A percentile compares a stretch with the other conserved stretches of the same genome.
These are phyloP conservation scores for Teratosphaeria pseudoeucalypti DNA, from an alignment of 2,329 filamentous ascomycete species.

Conservation along the genomic window DNA sequence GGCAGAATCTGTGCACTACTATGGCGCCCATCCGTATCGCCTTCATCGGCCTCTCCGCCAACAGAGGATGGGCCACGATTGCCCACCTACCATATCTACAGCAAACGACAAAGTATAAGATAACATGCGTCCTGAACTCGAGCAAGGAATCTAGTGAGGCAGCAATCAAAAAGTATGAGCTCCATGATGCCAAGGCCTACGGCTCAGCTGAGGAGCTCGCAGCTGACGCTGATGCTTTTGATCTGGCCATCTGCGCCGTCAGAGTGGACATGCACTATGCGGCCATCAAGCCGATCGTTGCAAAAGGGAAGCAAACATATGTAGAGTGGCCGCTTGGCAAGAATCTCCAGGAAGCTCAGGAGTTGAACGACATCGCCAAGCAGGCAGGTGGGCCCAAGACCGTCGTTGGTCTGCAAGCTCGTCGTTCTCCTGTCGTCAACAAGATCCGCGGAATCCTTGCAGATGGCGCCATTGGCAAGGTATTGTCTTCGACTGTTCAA, in stretches of 20 bases:
- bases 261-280: slow-evolving; percentile 35
- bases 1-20: not conserved
- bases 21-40: slow-evolving; percentile 43
- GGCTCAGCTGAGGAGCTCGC: slow-evolving; percentile 35
- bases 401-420: slow-evolving; percentile 39
- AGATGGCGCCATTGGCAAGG: slow-evolving; percentile 34
- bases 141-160: slow-evolving; percentile 32
- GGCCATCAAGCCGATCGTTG: slow-evolving; percentile 32
- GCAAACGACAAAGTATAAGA: slow-evolving; percentile 30
- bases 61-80: slow-evolving; percentile 43
- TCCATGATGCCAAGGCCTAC: slow-evolving; percentile 35
- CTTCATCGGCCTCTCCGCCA: slow-evolving; percentile 47
- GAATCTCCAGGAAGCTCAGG: slow-evolving; percentile 32
- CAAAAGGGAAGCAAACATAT: slow-evolving; percentile 39
- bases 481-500: slow-evolving; percentile 17
- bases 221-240: slow-evolving; percentile 33
- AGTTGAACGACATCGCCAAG: slow-evolving; percentile 33
- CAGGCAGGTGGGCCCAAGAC: slow-evolving; percentile 31
- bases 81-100: slow-evolving; percentile 54
- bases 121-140: slow-evolving; percentile 43
- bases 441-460: slow-evolving; percentile 36
- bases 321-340: slow-evolving; percentile 42
- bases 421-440: slow-evolving; percentile 29
- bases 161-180: slow-evolving; percentile 31
- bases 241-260: slow-evolving; percentile 38